phyloP scores from a whole-genome alignment of 1,284 basidiomycete genomes.

The Chondrostereum purpureum region DNA sequence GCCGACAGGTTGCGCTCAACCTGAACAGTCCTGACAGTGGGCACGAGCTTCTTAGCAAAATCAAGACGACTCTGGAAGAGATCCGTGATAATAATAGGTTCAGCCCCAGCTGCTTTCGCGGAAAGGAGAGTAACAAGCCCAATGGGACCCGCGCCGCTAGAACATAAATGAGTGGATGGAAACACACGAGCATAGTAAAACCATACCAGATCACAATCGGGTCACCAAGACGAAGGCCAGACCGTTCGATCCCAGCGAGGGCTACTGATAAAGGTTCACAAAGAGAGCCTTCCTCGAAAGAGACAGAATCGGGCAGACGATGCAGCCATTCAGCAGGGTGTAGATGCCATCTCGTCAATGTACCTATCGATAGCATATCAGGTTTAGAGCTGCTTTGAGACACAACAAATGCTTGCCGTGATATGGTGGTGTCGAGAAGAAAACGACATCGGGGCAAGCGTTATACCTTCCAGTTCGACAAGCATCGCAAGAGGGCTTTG shows the following conservation, averaged over 20 bases:
- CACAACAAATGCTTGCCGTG: slow-evolving; percentile 38
- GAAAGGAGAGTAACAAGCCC: slow-evolving; percentile 77
- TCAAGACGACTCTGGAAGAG: slow-evolving; percentile 74
- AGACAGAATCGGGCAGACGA: slow-evolving; percentile 48
- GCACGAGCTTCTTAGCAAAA: slow-evolving; percentile 76
- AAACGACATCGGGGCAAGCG: slow-evolving; percentile 54
- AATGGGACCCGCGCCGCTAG: slow-evolving; percentile 77
- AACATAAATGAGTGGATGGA: background rate
- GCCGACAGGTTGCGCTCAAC: slow-evolving; percentile 36
- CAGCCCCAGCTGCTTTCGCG: slow-evolving; percentile 74
- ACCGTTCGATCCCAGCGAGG: slow-evolving; percentile 55
- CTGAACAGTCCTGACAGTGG: slow-evolving; percentile 54
- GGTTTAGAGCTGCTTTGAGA: background rate
- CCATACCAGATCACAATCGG: slow-evolving; percentile 49
- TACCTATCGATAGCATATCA: slow-evolving; percentile 30
- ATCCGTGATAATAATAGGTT: slow-evolving; percentile 74
- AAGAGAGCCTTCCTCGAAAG: slow-evolving; percentile 57
- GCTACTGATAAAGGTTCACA: slow-evolving; percentile 61
- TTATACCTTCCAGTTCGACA: slow-evolving; percentile 58
- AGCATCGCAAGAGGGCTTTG: slow-evolving; percentile 47
- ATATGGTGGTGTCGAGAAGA: slow-evolving; percentile 62
- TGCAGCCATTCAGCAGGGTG: slow-evolving; percentile 63
- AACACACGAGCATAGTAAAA: background rate
- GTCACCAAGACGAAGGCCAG: slow-evolving; percentile 55
- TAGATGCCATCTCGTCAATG: slow-evolving; percentile 53